Percentiles rank a stretch among this genome's conserved stretches.
phyloP scores from a whole-genome alignment of 2,329 filamentous ascomycete genomes.

The Ceratocystis huliohia region DNA sequence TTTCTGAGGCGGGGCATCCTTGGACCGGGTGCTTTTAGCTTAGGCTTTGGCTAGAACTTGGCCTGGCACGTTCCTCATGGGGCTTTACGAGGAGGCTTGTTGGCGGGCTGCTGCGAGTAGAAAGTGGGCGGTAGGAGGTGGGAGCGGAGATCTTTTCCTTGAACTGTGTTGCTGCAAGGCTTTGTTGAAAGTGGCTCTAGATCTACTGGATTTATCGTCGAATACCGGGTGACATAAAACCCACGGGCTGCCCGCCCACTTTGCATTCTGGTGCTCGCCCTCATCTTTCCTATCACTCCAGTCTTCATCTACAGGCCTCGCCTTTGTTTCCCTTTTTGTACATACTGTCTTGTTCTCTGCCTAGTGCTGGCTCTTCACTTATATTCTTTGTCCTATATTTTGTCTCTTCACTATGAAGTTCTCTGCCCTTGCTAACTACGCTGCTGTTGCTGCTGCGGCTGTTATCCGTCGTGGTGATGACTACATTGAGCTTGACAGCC shows the following conservation, averaged over 20 bases:
- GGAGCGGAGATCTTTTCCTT: background rate
- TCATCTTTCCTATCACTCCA: conserved; percentile 13
- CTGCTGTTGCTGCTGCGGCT: conserved; percentile 18
- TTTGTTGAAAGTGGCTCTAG: background rate
- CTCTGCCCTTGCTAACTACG: conserved; percentile 14
- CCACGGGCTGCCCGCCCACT: background rate
- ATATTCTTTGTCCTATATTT: background rate
- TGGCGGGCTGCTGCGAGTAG: background rate
- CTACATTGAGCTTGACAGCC: conserved; percentile 13
- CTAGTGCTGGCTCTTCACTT: background rate
- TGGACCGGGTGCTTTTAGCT: background rate
- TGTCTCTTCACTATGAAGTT: conserved; percentile 17
- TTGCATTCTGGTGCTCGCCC: conserved; percentile 5
- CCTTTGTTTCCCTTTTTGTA: background rate
- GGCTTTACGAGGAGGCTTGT: background rate
- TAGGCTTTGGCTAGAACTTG: background rate
- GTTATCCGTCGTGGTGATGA: conserved; percentile 19
- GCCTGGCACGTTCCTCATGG: background rate
- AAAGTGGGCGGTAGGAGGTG: too few species aligned
- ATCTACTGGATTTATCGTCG: background rate
- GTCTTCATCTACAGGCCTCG: background rate
- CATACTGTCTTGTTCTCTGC: background rate
- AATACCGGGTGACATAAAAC: conserved; percentile 7
- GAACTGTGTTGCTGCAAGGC: background rate
- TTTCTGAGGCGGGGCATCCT: background rate